phyloP scores from a whole-genome alignment of 495 filamentous ascomycete species.

The Penicillium cinerascens region DNA sequence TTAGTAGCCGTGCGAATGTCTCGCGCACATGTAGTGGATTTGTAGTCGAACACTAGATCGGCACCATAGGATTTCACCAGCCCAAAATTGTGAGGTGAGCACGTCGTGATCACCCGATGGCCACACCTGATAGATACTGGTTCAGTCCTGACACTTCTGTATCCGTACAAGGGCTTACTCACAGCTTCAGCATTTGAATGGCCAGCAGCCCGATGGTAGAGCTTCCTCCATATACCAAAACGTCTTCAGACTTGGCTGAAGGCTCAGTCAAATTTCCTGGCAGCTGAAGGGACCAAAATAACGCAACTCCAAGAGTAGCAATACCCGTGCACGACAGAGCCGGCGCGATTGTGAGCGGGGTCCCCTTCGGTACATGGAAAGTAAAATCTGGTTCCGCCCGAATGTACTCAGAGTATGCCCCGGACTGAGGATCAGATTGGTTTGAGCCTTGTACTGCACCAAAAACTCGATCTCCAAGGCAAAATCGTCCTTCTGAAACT shows the following conservation, averaged over 20 bases:
- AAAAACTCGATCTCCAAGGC: conserved; percentile 27
- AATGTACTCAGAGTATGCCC: conserved; percentile 38
- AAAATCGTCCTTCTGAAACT: conserved; percentile 15
- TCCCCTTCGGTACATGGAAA: conserved; percentile 16
- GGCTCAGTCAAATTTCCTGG: conserved; percentile 24
- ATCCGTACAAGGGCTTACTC: neutral
- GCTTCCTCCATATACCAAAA: conserved; percentile 45
- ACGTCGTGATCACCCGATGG: conserved; percentile 48
- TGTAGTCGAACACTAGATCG: conserved; percentile 53
- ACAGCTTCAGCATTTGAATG: conserved; percentile 41
- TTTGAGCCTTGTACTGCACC: conserved; percentile 37
- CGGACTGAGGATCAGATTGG: conserved; percentile 22
- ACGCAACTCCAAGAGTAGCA: conserved; percentile 23
- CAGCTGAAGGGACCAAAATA: conserved; percentile 29
- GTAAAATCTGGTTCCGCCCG: conserved; percentile 19
- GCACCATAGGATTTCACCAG: conserved; percentile 52
- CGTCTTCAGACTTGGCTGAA: conserved; percentile 17
- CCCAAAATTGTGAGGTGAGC: conserved; percentile 54
- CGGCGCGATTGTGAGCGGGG: conserved; percentile 6
- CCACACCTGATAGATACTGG: conserved; percentile 28
- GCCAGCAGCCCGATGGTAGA: conserved; percentile 44
- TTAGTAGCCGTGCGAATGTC: conserved; percentile 40
- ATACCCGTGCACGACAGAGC: conserved; percentile 24
- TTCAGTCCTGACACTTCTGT: neutral
- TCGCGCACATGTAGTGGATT: conserved; percentile 33